Base-by-base conservation (phyloP, 176 grass and related monocot genomes). In the Melocanna baccifera region DNA sequence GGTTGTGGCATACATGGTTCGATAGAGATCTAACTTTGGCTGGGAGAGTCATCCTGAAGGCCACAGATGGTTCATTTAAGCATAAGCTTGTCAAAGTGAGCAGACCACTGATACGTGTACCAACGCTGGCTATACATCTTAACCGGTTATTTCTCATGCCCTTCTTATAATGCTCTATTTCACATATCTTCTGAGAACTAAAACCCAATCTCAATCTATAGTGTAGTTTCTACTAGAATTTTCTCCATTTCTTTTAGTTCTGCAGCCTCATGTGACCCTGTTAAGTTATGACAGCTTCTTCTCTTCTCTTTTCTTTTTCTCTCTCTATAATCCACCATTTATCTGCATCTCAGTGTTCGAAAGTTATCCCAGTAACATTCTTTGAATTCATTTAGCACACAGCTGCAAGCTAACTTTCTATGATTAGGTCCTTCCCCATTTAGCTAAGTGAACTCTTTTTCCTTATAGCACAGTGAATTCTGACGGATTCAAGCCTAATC, bases 91-190 rank as follows among this genome's bases (percentile, higher is more conserved):
- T 98, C 42, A 98, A 91, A 88, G 87, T 98, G 79, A 91, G 73
- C 78, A 94, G 86, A 62, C 95, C 95, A 22, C 65, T 98, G 76
- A 83, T 94, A 79, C 90, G 95, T 55, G 92, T 98, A 73, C 92
- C 95, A 1, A 98, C 95, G 72, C 85, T 98, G 79, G 95, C 95
- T 52, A 98, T 98, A 86, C 95, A 98, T 93, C 95, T 98, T 85
- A 87, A 98, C 89, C 83, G 95, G 95, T 98, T 91, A 87, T 70
- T 90, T 81, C 79, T 78, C 87, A 82, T 55, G 40, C 80, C 79
- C 78, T 73, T 55, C 76, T 59, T 86, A 40, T 85, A 73, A 37
- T 58, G 45, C 16, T 50, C 9, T 48, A 19, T 75, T 78, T 68
- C 65, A 13, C 18, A 48, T 29, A 10, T 72, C 13, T 28, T 29